Conservation (phyloP, 371 early-diverging fungal species). For the Nematocida sp. region DNA sequence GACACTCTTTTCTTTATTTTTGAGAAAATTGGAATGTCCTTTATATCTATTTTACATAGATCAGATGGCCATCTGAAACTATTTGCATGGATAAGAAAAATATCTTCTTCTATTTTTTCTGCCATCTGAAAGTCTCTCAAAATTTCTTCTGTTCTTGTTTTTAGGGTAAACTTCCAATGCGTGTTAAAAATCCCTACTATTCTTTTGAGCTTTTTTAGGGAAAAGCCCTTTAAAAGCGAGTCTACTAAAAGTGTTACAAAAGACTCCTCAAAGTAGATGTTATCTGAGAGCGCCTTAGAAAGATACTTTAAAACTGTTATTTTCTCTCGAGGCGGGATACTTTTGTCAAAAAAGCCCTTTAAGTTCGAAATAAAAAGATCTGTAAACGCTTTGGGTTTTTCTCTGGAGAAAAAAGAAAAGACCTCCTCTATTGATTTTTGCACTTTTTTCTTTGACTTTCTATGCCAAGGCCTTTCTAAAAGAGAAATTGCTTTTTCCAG, state of each 20-base stretch:
- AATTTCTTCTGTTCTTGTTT: slow-evolving; percentile 16
- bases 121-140: slow-evolving; percentile 19
- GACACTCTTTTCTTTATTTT: background rate
- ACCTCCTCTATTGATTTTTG: background rate
- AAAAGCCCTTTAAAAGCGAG: background rate
- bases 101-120: background rate
- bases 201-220: background rate
- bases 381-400: slow-evolving; percentile 6
- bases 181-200: background rate
- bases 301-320: slow-evolving; percentile 4
- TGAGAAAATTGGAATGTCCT: slow-evolving; percentile 29
- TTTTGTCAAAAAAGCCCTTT: background rate
- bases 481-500: background rate
- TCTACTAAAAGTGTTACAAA: background rate
- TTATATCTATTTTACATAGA: slow-evolving; percentile 1
- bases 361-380: slow-evolving; percentile 6
- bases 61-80: slow-evolving; percentile 45
- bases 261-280: slow-evolving; percentile 23
- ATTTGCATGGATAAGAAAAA: slow-evolving; percentile 44
- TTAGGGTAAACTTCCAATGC: slow-evolving; percentile 21
- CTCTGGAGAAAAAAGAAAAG: background rate
- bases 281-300: slow-evolving; percentile 12
- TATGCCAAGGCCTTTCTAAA: background rate
- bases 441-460: background rate
- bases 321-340: background rate